phyloP scores from a whole-genome alignment of 306 rosid species.

The Purshia tridentata region DNA sequence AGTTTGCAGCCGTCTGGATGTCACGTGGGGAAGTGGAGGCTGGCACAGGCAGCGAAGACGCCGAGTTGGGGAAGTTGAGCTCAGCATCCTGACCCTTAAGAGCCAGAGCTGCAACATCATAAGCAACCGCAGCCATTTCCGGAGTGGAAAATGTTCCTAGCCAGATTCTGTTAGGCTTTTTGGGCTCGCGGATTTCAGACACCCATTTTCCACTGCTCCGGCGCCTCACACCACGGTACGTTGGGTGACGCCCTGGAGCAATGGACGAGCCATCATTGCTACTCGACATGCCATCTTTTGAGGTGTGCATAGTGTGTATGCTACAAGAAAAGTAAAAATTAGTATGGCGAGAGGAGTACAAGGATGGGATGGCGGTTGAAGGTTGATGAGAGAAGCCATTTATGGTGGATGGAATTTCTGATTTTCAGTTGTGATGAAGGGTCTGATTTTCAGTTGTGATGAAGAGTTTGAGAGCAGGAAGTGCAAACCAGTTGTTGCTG shows the following conservation, averaged over 20 bases:
- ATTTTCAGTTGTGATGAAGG: background rate
- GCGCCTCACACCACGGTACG: slow-evolving; percentile 48
- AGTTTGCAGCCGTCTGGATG: slow-evolving; percentile 73
- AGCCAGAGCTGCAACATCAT: slow-evolving; percentile 89
- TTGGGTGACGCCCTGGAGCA: slow-evolving; percentile 31
- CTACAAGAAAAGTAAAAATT: no score
- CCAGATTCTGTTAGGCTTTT: slow-evolving; percentile 64
- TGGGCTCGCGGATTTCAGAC: slow-evolving; percentile 55
- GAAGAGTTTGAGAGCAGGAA: slow-evolving; percentile 5
- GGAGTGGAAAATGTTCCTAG: slow-evolving; percentile 83
- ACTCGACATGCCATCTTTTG: background rate
- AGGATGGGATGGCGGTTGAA: slow-evolving; percentile 15
- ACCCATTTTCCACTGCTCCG: slow-evolving; percentile 63
- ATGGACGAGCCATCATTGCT: background rate
- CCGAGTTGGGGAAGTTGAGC: slow-evolving; percentile 83
- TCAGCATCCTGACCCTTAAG: slow-evolving; percentile 73
- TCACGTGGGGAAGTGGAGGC: slow-evolving; percentile 73
- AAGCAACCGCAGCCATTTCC: slow-evolving; percentile 93
- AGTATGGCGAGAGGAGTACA: no score
- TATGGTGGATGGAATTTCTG: slow-evolving; percentile 30
- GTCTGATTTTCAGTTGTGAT: background rate
- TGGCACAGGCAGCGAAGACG: slow-evolving; percentile 72
- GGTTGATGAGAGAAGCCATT: slow-evolving; percentile 37
- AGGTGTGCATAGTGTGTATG: slow-evolving; percentile 25
- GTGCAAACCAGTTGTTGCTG: slow-evolving; percentile 60